Conservation (phyloP, 2,329 filamentous ascomycete genomes). For the Talaromyces marneffei region DNA sequence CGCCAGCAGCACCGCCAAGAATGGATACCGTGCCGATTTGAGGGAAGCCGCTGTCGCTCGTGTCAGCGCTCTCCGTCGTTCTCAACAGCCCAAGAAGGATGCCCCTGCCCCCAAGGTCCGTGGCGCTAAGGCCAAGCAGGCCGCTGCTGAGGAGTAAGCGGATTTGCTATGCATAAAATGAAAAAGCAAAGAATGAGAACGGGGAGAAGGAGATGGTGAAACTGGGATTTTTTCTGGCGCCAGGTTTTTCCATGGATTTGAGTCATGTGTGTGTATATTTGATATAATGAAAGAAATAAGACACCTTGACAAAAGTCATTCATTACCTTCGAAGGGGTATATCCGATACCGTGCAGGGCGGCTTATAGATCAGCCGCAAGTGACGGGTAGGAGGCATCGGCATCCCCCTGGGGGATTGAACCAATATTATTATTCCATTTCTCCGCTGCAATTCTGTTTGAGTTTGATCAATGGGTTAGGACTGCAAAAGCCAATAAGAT, state of each 20-base stretch:
- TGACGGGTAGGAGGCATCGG: neutral
- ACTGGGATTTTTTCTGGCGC: neutral
- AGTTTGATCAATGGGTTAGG: neutral
- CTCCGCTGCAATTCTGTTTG: neutral
- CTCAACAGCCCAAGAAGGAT: constrained; percentile 74
- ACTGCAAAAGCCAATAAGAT: neutral
- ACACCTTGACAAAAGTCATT: constrained; percentile 3
- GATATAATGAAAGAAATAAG: constrained; percentile 5
- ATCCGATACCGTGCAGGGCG: neutral
- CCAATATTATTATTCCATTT: neutral
- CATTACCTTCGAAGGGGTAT: neutral
- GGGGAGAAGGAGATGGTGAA: neutral
- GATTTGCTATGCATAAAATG: neutral
- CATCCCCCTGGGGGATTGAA: too few relatives aligned
- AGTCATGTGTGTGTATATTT: constrained; percentile 4
- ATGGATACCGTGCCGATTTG: constrained; percentile 76
- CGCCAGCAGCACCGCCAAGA: constrained; percentile 75
- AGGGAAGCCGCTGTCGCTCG: constrained; percentile 74
- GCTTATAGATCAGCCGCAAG: neutral
- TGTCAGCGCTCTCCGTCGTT: constrained; percentile 74
- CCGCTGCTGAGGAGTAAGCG: constrained; percentile 38
- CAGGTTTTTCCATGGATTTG: neutral
- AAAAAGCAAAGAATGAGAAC: neutral
- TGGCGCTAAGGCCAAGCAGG: constrained; percentile 72
- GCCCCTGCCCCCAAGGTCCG: constrained; percentile 67